A percentile compares a stretch with the other conserved stretches of the same genome.
Evolutionary conservation across 2,329 filamentous ascomycete species (phyloP).

Genomic region (Ilyonectria sp.): DNA sequence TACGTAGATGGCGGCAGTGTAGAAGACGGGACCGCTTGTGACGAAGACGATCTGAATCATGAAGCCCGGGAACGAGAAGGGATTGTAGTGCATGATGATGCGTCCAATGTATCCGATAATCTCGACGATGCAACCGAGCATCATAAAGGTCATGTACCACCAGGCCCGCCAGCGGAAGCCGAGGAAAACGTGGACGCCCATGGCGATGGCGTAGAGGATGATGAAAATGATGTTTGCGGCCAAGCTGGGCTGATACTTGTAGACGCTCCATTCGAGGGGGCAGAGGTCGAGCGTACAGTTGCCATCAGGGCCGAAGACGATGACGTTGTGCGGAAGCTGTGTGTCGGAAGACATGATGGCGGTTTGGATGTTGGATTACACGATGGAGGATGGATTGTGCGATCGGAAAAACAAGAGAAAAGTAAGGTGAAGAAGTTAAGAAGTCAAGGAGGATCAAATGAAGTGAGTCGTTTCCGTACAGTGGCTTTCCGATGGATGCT

Average conservation of each 20-base stretch:
- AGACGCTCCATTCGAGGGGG: conserved; percentile 61
- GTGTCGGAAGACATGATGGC: conserved; percentile 33
- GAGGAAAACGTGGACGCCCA: conserved; percentile 58
- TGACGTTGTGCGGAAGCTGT: conserved; percentile 25
- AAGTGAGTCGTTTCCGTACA: too few relatives aligned
- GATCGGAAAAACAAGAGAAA: neutral
- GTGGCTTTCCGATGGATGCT: too few relatives aligned
- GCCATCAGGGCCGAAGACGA: conserved; percentile 61
- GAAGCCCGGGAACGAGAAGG: conserved; percentile 71
- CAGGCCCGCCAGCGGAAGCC: conserved; percentile 60
- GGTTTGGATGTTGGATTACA: neutral
- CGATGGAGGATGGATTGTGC: neutral
- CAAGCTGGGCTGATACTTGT: conserved; percentile 63
- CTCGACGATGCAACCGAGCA: conserved; percentile 69
- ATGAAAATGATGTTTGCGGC: conserved; percentile 60
- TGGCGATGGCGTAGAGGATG: conserved; percentile 61
- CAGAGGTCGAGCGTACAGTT: conserved; percentile 67
- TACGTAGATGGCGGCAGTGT: conserved; percentile 76
- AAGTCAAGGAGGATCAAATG: neutral
- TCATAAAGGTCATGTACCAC: conserved; percentile 64
- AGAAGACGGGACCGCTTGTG: conserved; percentile 59
- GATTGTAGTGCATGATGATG: conserved; percentile 69
- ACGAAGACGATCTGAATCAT: conserved; percentile 71
- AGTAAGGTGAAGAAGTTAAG: neutral
- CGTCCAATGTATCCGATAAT: conserved; percentile 76